Evolutionary conservation across 2,329 filamentous ascomycete genomes (phyloP).

Genomic region (Simplicillium sp.): DNA sequence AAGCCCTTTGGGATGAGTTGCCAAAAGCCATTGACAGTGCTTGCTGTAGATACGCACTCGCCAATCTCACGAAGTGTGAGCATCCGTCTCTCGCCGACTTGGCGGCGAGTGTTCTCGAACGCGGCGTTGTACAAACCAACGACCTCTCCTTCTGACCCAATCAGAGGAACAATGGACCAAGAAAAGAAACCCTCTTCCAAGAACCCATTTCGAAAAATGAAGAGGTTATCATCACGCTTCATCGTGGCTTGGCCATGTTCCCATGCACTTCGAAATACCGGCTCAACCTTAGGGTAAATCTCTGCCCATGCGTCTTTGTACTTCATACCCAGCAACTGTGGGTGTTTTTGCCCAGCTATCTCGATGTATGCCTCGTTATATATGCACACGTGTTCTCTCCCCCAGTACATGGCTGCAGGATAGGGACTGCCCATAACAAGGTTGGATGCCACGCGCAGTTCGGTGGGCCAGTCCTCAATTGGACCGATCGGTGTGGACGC

Average conservation of each 20-base stretch:
- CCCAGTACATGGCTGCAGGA: constrained; percentile 73
- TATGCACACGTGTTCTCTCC: constrained; percentile 54
- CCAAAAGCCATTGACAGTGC: constrained; percentile 68
- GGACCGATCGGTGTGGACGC: constrained; percentile 62
- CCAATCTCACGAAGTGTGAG: constrained; percentile 68
- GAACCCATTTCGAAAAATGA: constrained; percentile 59
- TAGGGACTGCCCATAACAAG: constrained; percentile 72
- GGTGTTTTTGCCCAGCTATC: constrained; percentile 70
- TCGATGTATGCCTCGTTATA: constrained; percentile 68
- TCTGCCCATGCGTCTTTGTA: constrained; percentile 64
- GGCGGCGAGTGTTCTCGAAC: constrained; percentile 72
- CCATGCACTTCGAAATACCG: constrained; percentile 58
- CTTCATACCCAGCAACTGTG: constrained; percentile 61
- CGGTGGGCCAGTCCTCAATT: constrained; percentile 62
- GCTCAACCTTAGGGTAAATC: constrained; percentile 63
- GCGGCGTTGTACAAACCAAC: constrained; percentile 71
- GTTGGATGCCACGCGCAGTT: constrained; percentile 71
- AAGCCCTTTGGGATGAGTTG: constrained; percentile 57
- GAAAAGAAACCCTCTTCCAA: constrained; percentile 76
- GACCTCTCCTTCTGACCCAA: constrained; percentile 64
- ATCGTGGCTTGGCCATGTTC: constrained; percentile 68
- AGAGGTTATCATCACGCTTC: constrained; percentile 74
- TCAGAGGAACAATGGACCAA: constrained; percentile 71
- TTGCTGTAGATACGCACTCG: constrained; percentile 63
- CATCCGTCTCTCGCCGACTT: constrained; percentile 73